A percentile compares a stretch with the other conserved stretches of the same genome.
These are phyloP conservation scores for Polygonum aviculare DNA, from an alignment of 148 eudicot genomes.

Conservation along the genomic window DNA sequence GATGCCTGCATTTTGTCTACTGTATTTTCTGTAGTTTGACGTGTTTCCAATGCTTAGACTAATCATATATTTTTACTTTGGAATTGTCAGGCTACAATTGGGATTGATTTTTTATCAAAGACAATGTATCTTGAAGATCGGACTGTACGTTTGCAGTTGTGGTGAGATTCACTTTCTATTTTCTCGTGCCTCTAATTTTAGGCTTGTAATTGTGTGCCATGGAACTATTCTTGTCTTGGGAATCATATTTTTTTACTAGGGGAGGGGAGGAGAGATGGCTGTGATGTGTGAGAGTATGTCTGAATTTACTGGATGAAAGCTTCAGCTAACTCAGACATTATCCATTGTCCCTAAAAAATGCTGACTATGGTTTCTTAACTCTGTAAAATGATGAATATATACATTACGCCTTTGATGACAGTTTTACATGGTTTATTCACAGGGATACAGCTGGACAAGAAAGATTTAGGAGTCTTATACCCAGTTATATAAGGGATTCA, in stretches of 20 bases:
- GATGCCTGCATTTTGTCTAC: not conserved
- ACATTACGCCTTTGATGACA: not conserved
- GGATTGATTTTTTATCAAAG: constrained; percentile 41
- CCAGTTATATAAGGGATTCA: constrained; percentile 50
- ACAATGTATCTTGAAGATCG: constrained; percentile 52
- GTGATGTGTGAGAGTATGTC: not conserved
- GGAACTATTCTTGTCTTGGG: not conserved
- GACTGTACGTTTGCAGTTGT: constrained; percentile 42
- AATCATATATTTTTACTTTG: not conserved
- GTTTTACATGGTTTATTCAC: not conserved
- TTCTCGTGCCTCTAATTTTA: not conserved
- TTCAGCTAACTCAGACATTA: not conserved
- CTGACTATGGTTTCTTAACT: not conserved
- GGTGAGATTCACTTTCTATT: constrained; percentile 17
- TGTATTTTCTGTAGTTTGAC: not conserved
- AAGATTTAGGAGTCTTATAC: constrained; percentile 55
- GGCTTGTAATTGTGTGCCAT: not conserved
- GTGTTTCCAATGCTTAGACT: not conserved
- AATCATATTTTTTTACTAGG: not conserved
- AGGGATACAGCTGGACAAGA: constrained; percentile 68
- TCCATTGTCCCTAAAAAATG: not conserved
- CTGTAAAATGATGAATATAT: not conserved
- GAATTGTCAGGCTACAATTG: constrained; percentile 37
- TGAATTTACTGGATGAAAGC: not conserved
- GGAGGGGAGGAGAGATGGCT: not conserved